Percentiles rank a stretch among this genome's conserved stretches.
Conservation (phyloP, 805 yeast genomes). For the Saccharomyces eubayanus region DNA sequence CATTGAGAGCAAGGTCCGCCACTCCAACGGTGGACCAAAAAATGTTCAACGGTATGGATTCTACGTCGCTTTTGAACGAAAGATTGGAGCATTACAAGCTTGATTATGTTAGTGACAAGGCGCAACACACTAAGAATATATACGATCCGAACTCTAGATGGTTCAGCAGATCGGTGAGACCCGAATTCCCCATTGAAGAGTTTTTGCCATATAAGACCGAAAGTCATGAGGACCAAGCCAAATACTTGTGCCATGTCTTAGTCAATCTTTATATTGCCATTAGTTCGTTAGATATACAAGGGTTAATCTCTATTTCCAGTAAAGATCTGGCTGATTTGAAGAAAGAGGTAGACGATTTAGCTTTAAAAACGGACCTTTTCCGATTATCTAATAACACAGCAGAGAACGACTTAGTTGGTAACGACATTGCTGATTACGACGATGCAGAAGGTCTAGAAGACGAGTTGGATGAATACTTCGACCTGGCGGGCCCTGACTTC, state of each 20-base stretch:
- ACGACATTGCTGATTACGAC: conserved; percentile 31
- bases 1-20: conserved; percentile 14
- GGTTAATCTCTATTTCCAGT: conserved; percentile 56
- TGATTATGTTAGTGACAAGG: conserved; percentile 42
- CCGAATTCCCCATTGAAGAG: conserved; percentile 28
- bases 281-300: conserved; percentile 64
- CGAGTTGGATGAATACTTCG: conserved; percentile 19
- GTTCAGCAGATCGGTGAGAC: conserved; percentile 32
- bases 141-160: conserved; percentile 33
- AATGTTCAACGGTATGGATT: conserved; percentile 16
- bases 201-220: conserved; percentile 72
- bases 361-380: conserved; percentile 47
- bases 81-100: conserved; percentile 38
- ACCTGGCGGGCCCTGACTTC: conserved; percentile 32
- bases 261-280: conserved; percentile 73
- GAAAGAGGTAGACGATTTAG: conserved; percentile 37
- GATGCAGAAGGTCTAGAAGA: conserved; percentile 24
- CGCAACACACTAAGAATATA: conserved; percentile 24
- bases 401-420: conserved; percentile 26
- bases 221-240: conserved; percentile 55
- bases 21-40: conserved; percentile 19
- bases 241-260: conserved; percentile 70
- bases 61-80: conserved; percentile 19
- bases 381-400: conserved; percentile 12
- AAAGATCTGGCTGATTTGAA: conserved; percentile 50